These are phyloP conservation scores for Pseudoscleropodium purum DNA, from an alignment of 225 moss, liverwort and hornwort species.

Conservation along the genomic window DNA sequence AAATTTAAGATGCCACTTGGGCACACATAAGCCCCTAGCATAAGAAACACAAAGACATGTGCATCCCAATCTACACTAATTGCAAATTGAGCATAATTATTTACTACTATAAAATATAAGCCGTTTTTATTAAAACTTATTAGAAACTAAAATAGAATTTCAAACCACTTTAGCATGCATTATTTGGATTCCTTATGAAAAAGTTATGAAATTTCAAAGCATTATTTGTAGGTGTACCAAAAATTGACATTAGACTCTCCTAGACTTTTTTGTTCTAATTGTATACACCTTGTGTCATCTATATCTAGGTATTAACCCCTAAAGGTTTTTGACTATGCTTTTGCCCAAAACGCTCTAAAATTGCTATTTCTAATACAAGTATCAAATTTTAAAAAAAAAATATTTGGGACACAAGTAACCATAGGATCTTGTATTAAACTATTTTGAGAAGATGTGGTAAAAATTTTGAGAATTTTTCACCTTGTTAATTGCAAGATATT, in stretches of 20 bases:
- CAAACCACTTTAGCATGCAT: background rate
- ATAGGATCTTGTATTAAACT: no score
- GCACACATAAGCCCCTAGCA: no score
- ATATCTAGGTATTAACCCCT: background rate
- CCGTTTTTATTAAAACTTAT: background rate
- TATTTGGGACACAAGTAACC: no score
- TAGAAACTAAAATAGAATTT: background rate
- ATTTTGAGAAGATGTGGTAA: no score
- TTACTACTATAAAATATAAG: background rate
- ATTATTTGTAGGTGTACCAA: background rate
- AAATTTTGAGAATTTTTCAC: no score
- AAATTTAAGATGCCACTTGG: background rate
- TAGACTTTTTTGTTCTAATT: rapidly evolving
- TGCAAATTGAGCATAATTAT: background rate
- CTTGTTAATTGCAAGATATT: no score
- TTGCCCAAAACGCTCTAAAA: no score
- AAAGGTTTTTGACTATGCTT: no score
- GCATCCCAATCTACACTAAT: background rate
- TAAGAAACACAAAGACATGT: background rate
- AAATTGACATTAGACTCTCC: background rate
- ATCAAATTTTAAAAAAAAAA: no score
- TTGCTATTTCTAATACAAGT: no score
- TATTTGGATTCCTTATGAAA: background rate
- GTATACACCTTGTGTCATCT: no score
- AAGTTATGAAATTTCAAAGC: background rate